These are phyloP conservation scores for Pestalotiopsis sp. DNA, from an alignment of 2,329 filamentous ascomycete genomes.

Conservation along the genomic window DNA sequence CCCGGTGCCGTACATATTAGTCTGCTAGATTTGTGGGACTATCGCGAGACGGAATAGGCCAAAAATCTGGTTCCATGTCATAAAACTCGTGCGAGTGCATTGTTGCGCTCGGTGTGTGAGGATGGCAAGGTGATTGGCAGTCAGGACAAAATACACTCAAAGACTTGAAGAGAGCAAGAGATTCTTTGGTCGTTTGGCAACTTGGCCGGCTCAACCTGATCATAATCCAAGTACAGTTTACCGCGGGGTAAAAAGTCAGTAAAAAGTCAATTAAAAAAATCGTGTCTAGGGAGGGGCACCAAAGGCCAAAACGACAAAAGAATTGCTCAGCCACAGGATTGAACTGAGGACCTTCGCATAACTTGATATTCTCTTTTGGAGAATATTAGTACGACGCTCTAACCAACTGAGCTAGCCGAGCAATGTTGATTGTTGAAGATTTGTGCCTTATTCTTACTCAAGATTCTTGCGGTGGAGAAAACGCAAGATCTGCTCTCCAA, in stretches of 20 bases:
- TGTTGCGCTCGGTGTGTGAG: no score
- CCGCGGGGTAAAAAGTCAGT: neutral
- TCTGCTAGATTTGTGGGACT: neutral
- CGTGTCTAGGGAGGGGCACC: no score
- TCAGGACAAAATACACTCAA: neutral
- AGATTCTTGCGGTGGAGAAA: neutral
- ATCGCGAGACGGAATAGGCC: neutral
- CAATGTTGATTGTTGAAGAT: neutral
- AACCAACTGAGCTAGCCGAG: slow-evolving; percentile 13
- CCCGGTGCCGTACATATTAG: neutral
- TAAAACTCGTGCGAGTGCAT: no score
- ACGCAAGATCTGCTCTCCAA: neutral
- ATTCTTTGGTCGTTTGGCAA: no score
- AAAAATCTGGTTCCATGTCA: neutral
- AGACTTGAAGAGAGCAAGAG: neutral
- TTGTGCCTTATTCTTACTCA: neutral
- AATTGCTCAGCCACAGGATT: slow-evolving; percentile 12
- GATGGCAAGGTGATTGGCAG: neutral
- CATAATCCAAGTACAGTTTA: neutral
- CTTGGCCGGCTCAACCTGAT: no score
- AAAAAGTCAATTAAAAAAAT: neutral
- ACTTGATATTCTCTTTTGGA: neutral
- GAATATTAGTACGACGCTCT: slow-evolving; percentile 12
- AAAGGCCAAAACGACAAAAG: neutral
- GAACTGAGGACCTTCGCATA: slow-evolving; percentile 12